A percentile compares a stretch with the other conserved stretches of the same genome.
These are phyloP conservation scores for Colletotrichum sp. DNA, from an alignment of 2,329 filamentous ascomycete genomes.

Conservation along the genomic window DNA sequence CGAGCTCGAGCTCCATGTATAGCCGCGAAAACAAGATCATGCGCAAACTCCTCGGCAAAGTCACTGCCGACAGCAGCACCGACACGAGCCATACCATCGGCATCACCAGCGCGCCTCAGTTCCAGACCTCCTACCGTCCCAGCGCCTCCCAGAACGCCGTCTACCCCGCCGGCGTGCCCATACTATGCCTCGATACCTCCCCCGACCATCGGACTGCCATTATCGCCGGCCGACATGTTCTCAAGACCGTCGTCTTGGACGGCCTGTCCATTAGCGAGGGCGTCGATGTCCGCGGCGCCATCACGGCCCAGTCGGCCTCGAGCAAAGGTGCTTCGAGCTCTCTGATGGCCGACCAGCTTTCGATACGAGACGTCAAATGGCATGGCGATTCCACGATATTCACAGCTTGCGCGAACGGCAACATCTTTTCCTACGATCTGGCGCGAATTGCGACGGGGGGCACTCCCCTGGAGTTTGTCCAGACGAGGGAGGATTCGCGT, in stretches of 20 bases:
- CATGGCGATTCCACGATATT: constrained; percentile 59
- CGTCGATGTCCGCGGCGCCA: constrained; percentile 61
- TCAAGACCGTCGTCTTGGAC: constrained; percentile 65
- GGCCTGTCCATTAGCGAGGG: constrained; percentile 59
- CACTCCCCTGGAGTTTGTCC: constrained; percentile 57
- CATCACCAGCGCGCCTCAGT: constrained; percentile 49
- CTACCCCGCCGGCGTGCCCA: constrained; percentile 56
- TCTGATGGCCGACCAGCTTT: constrained; percentile 57
- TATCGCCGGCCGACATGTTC: constrained; percentile 63
- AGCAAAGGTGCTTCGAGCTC: constrained; percentile 43
- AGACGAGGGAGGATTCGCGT: constrained; percentile 65
- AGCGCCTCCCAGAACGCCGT: constrained; percentile 60
- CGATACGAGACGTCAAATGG: constrained; percentile 68
- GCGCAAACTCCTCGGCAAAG: constrained; percentile 65
- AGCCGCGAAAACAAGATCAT: constrained; percentile 61
- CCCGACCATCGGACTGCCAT: constrained; percentile 61
- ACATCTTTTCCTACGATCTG: constrained; percentile 69
- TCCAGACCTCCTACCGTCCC: constrained; percentile 51
- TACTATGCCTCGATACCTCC: constrained; percentile 63
- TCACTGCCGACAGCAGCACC: constrained; percentile 49
- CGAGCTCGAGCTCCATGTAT: constrained; percentile 46
- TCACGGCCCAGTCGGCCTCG: constrained; percentile 53
- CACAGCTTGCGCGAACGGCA: constrained; percentile 67
- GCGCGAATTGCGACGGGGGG: constrained; percentile 50
- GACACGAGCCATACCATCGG: constrained; percentile 46